phyloP scores from a whole-genome alignment of 2,329 filamentous ascomycete species.

The Colletotrichum tropicale region DNA sequence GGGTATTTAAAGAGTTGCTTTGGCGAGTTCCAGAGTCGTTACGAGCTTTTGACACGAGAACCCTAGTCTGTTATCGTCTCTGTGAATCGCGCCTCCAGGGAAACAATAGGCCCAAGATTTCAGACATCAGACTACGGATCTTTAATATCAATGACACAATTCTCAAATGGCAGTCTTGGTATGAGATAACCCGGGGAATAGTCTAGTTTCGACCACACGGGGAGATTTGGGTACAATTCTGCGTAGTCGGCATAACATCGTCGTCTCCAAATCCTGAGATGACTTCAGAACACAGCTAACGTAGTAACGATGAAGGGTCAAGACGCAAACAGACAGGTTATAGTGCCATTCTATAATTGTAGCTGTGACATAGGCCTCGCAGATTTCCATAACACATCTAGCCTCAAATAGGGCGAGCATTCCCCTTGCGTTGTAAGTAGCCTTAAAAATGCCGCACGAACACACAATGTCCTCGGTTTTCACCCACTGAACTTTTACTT shows the following conservation, averaged over 20 bases:
- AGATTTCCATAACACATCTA: rapidly evolving
- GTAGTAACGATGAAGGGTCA: not conserved
- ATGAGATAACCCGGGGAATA: not conserved
- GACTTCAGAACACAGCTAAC: not conserved
- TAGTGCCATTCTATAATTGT: rapidly evolving
- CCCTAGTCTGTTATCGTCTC: no score
- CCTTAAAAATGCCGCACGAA: not conserved
- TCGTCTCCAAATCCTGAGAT: not conserved
- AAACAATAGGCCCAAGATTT: not conserved
- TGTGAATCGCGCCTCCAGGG: not conserved
- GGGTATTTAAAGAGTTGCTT: no score
- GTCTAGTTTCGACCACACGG: not conserved
- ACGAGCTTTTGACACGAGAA: no score
- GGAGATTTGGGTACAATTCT: rapidly evolving
- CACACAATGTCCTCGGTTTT: not conserved
- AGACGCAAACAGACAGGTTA: rapidly evolving
- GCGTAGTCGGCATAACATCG: not conserved
- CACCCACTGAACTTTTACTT: not conserved
- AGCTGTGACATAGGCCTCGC: not conserved
- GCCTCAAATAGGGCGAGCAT: not conserved
- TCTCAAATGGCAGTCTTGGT: no score
- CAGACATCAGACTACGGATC: not conserved
- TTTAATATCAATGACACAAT: no score
- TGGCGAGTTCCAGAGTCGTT: no score
- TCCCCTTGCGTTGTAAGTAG: not conserved